Base-by-base conservation (phyloP, 176 grass and related monocot species). In the Panicum miliaceum region DNA sequence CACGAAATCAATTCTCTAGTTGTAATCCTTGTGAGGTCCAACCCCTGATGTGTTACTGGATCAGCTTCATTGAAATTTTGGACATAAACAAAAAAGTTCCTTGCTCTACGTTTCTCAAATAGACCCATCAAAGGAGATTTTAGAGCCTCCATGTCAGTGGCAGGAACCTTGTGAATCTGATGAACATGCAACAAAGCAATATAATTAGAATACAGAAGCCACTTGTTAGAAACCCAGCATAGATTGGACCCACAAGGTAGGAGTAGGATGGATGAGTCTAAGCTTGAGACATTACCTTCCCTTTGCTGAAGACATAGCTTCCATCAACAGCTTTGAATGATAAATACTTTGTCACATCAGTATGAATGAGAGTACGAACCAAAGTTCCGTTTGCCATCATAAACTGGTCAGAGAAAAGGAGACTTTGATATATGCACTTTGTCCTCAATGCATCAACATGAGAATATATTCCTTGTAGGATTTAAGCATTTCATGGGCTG, bases 71-170 rank as follows among this genome's bases (percentile, higher is more conserved):
- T 90, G 88, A 92, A 97, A 80, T 94, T 80, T 86, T 97, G 92
- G 32, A 97, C 90, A 78, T 97, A 97, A 83, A 97, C 85, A 50
- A 94, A 92, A 71, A 97, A 97, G 47, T 87, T 90, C 50, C 90
- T 90, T 82, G 94, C 94, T 85, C 94, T 89, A n/a, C 90, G 92
- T 72, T 97, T 97, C 84, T 97, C 94, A 89, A 97, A 92, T 23
- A 97, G 8, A 34, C 90, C 94, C 94, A 92, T 97, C 75, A 97
- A 83, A 77, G 94, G 92, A 29, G 94, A 97, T 35, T 80, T 94
- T 9, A 97, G 56, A 83, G 94, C 94, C 90, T 97, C 92, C 86
- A 97, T 90, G 64, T 97, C 94, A 51, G 90, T 97, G 11, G 89
- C 91, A 83, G 91, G 91, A 83, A 93, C 94, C 80, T 97, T 97